Conservation (phyloP, 1,139 yeast species). For the Candida gigantensis region DNA sequence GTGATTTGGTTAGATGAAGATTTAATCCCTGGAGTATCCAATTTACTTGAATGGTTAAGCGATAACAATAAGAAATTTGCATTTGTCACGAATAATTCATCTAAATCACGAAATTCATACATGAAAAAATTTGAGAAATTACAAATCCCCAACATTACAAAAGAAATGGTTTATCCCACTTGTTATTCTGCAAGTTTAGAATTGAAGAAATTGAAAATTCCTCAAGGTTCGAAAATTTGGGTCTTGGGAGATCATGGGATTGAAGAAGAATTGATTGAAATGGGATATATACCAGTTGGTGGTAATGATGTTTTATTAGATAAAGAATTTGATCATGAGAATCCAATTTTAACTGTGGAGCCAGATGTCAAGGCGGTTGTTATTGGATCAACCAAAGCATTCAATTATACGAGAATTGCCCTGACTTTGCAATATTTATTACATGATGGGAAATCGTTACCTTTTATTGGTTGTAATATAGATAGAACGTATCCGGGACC, state of each 20-base stretch:
- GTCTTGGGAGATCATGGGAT: slow-evolving; percentile 85
- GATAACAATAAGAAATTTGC: slow-evolving; percentile 31
- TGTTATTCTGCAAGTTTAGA: slow-evolving; percentile 38
- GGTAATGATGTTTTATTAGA: slow-evolving; percentile 57
- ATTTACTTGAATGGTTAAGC: slow-evolving; percentile 61
- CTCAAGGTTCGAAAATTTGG: slow-evolving; percentile 60
- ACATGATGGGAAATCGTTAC: slow-evolving; percentile 31
- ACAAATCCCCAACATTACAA: slow-evolving; percentile 32
- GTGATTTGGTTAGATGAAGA: slow-evolving; percentile 86
- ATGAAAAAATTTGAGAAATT: slow-evolving; percentile 32
- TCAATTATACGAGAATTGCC: slow-evolving; percentile 41
- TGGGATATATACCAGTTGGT: slow-evolving; percentile 73
- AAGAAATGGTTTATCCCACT: slow-evolving; percentile 38
- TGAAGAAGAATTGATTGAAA: slow-evolving; percentile 64
- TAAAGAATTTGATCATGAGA: slow-evolving; percentile 26
- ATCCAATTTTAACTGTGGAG: slow-evolving; percentile 39
- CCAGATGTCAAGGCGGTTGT: slow-evolving; percentile 43
- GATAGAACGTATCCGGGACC: slow-evolving; percentile 46
- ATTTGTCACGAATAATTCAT: slow-evolving; percentile 44
- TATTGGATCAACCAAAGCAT: slow-evolving; percentile 41
- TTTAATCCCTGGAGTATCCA: slow-evolving; percentile 69
- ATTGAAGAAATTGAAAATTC: slow-evolving; percentile 26
- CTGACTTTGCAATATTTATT: slow-evolving; percentile 42
- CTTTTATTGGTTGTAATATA: slow-evolving; percentile 43
- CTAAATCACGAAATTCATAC: slow-evolving; percentile 36